phyloP scores from a whole-genome alignment of 164 flowering plant genomes.

The grape (Vitis vinifera) region ASM3070453v1 NC_081807.1:5876001-5876500 shows the following conservation, averaged over 20 bases:
- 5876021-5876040: conserved; percentile 19
- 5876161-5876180: conserved; percentile 26
- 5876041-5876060: conserved; percentile 39
- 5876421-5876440: conserved; percentile 4
- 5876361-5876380: conserved; percentile 8
- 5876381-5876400: neutral
- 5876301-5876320: conserved; percentile 28
- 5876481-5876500: conserved; percentile 8
- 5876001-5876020: conserved; percentile 40
- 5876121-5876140: conserved; percentile 43
- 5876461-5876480: conserved; percentile 9
- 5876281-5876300: conserved; percentile 41
- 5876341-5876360: conserved; percentile 13
- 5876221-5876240: conserved; percentile 40
- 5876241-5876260: conserved; percentile 5
- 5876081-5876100: conserved; percentile 37
- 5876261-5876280: conserved; percentile 23
- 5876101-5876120: conserved; percentile 16
- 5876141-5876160: conserved; percentile 46
- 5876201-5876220: conserved; percentile 10
- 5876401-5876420: neutral
- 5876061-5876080: conserved; percentile 67
- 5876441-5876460: conserved; percentile 10
- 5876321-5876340: conserved; percentile 22
- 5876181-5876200: conserved; percentile 21